Base-by-base conservation (phyloP, 2,329 filamentous ascomycete species). In the Periconia sp. region DNA sequence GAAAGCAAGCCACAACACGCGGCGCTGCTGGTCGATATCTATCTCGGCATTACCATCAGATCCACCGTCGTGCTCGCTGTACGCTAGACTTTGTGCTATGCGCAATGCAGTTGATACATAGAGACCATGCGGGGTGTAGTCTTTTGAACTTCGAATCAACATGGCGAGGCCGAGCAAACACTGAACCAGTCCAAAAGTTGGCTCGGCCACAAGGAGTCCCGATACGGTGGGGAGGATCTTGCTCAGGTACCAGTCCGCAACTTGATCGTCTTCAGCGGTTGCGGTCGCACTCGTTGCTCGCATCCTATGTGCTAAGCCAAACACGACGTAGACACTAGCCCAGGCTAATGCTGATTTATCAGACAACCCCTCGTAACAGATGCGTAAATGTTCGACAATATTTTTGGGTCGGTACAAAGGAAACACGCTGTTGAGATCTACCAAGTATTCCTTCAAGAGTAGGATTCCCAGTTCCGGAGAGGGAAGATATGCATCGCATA, bases 1-100 rank as follows among this genome's bases (percentile, higher is more conserved):
- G 52, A 65, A 68, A 10, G 58, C 61, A 15, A 68, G 55, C 62
- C 66, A 66, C 48, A 66, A 66, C 5, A 64, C 57, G 5, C 64
- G 57, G 7, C 57, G 52, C 41, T 65, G 50, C 23, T 68, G 61
- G 47, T 64, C 57, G 6, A 57, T 42, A 11, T 66, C 58, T 11
- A 33, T 30, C 6, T 31, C 10, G 14, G 17, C 14, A 15, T n/a
- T n/a, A 5, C 7, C 3, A 13, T 33, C 43, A 14, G 43, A 31
- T 13, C 3, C 11, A n/a, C n/a, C 1, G 7, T 46, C 42, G 20
- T 43, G 35, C 10, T 23, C 14, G 14, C 2, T 6, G 45, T 64
- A 65, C 1, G 61, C 54, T 10, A 69, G 50, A 19, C 54, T 58
- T 47, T 65, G 60, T 1, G 62, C 57, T 15, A 68, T 60, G 1